phyloP scores from a whole-genome alignment of 352 stramenopile genomes.

The Globisporangium uncinulatum region DNA sequence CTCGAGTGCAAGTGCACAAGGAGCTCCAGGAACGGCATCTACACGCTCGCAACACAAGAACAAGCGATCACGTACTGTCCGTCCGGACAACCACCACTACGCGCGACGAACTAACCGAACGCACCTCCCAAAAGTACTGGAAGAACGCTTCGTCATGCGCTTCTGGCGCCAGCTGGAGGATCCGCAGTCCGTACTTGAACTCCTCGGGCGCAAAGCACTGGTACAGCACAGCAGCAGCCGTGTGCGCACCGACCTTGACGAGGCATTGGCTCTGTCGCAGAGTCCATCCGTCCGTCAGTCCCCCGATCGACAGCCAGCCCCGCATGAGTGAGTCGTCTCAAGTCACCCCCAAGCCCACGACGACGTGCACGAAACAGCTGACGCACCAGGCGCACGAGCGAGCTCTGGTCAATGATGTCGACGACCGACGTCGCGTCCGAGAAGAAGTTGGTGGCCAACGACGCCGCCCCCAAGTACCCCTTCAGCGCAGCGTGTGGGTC shows the following conservation, averaged over 20 bases:
- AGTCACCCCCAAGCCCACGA: not conserved
- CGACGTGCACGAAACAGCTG: not conserved
- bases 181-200: conserved; percentile 75
- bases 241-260: conserved; percentile 73
- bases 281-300: not conserved
- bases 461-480: conserved; percentile 72
- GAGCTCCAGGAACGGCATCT: conserved; percentile 77
- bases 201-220: conserved; percentile 78
- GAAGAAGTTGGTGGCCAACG: conserved; percentile 80
- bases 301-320: not conserved
- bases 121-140: conserved; percentile 86
- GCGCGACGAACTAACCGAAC: not conserved
- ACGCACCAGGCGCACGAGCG: conserved; percentile 73
- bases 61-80: not conserved
- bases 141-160: conserved; percentile 72
- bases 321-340: not conserved
- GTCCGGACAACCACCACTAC: not conserved
- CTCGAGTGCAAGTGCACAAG: conserved; percentile 74
- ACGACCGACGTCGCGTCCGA: conserved; percentile 59
- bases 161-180: conserved; percentile 66
- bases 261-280: conserved; percentile 70
- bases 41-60: conserved; percentile 1
- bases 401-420: conserved; percentile 81
- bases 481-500: conserved; percentile 60
- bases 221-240: conserved; percentile 78